Evolutionary conservation across 176 grass and related monocot genomes (phyloP), one percentile per base, ranked within the genome.

Genomic region (Rhynchospora tenuis): DNA sequence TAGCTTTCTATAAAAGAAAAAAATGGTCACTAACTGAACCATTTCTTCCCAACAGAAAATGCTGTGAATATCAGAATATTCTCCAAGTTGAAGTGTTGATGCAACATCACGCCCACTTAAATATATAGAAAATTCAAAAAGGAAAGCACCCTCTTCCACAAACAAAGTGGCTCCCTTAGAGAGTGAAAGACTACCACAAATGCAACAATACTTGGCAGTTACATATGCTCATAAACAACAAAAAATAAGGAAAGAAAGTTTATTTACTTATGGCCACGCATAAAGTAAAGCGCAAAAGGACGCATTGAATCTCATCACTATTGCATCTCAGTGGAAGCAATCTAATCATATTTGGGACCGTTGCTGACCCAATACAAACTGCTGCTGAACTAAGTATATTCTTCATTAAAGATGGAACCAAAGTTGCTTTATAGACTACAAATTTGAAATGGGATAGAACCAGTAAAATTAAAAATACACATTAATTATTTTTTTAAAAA

Each of bases 111-210:
- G 15, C 55, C 55, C 50, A 59, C 76, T 59, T 57, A 2, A 38
- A 38, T 33, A 57, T n/a, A 31, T 45, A 81, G 26, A 58, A 29
- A 81, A 58, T 81, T 81, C 31, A 81, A 46, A 38, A 81, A 48
- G 15, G 12, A 62, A 61, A 81, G 14, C 11, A 5, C 19, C 26
- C 20, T 79, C 28, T 58, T 59, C 27, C 76, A 59, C 76, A 31
- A 59, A 79, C 51, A 46, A 44, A 47, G 6, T 64, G 56, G 75
- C 75, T 56, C 55, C 51, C 17, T 4, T 20, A 26, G 31, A 59
- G 52, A 61, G 78, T 61, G 78, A 59, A 80, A 80, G 19, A 56
- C 50, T 10, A 78, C 50, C 74, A 58, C 24, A 78, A 31, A 57
- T 28, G 48, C 48, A 78, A 33, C 48, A 77, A 15, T 54, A 27